Conservation (phyloP, 257 asterid genomes). For the Jaltomata sinuosa region DNA sequence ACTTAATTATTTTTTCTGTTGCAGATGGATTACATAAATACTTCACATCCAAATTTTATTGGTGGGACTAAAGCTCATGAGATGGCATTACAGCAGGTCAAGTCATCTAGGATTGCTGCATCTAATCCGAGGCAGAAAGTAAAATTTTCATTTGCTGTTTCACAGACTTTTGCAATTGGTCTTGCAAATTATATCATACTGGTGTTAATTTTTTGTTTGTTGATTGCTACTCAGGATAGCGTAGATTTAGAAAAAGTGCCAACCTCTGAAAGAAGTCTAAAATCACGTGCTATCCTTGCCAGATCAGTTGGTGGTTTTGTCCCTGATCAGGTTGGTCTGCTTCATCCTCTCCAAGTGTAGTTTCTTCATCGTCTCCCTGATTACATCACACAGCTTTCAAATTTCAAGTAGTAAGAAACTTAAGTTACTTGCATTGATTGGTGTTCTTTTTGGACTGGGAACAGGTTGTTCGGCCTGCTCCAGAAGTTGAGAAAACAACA, state of each 20-base stretch:
- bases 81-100: constrained; percentile 52
- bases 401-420: background rate
- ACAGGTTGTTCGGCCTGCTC: constrained; percentile 54
- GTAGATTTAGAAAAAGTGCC: constrained; percentile 57
- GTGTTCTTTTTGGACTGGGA: constrained; percentile 15
- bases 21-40: constrained; percentile 89
- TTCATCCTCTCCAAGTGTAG: background rate
- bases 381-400: background rate
- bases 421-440: background rate
- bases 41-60: constrained; percentile 82
- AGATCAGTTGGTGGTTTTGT: constrained; percentile 75
- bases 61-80: constrained; percentile 92
- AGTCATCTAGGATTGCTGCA: constrained; percentile 38
- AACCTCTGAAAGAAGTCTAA: constrained; percentile 46
- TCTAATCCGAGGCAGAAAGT: constrained; percentile 59
- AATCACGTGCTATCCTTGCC: constrained; percentile 52
- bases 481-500: constrained; percentile 55
- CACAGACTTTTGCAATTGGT: background rate
- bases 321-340: constrained; percentile 62
- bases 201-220: background rate
- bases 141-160: constrained; percentile 1
- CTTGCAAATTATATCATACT: background rate
- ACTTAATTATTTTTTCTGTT: background rate
- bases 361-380: background rate
- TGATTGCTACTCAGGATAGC: constrained; percentile 39